A percentile compares a stretch with the other conserved stretches of the same genome.
Evolutionary conservation across 345 rosid species (phyloP).

Genomic region (Populus davidiana): DNA sequence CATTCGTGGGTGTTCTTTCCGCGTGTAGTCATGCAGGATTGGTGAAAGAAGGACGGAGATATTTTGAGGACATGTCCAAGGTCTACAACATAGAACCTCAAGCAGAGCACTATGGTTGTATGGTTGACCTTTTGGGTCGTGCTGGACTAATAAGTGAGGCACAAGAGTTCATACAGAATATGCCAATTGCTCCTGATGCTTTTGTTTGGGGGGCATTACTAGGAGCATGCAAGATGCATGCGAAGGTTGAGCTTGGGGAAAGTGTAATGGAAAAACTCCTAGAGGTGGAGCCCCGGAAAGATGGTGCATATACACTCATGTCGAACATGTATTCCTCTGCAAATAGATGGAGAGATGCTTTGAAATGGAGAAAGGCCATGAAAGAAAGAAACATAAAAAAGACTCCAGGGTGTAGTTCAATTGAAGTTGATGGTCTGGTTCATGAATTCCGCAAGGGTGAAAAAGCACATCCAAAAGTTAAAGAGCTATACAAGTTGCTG

Average conservation of each 20-base stretch:
- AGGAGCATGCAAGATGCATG: constrained; percentile 46
- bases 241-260: constrained; percentile 50
- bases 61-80: constrained; percentile 46
- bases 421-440: constrained; percentile 46
- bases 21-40: constrained; percentile 58
- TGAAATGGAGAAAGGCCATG: constrained; percentile 44
- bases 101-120: constrained; percentile 52
- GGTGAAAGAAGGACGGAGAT: constrained; percentile 38
- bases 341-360: constrained; percentile 48
- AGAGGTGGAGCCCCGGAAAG: constrained; percentile 36
- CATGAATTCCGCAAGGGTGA: constrained; percentile 54
- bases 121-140: constrained; percentile 60
- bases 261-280: constrained; percentile 33
- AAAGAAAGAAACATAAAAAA: constrained; percentile 44
- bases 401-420: constrained; percentile 53
- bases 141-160: constrained; percentile 45
- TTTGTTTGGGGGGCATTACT: constrained; percentile 55
- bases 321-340: constrained; percentile 52
- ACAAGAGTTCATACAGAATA: constrained; percentile 35
- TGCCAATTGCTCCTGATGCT: constrained; percentile 50
- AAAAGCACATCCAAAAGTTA: constrained; percentile 39
- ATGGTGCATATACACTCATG: constrained; percentile 48
- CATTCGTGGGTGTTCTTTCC: constrained; percentile 50
- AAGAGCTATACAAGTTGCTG: constrained; percentile 30
- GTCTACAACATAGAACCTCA: constrained; percentile 47